phyloP scores from a whole-genome alignment of 192 early-diverging fungal species.

The Chytriomyces sp. region DNA sequence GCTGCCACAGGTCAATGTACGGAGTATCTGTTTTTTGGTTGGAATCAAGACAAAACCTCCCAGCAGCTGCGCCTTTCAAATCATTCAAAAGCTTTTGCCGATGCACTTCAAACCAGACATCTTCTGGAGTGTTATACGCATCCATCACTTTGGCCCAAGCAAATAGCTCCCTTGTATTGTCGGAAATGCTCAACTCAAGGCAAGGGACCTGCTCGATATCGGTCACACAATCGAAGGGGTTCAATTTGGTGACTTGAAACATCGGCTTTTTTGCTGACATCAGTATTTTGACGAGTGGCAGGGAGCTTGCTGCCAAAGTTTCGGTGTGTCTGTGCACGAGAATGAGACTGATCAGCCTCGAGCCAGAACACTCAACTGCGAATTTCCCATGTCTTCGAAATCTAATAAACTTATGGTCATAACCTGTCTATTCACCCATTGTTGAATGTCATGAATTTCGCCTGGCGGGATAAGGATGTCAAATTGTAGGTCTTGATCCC shows the following conservation, averaged over 20 bases:
- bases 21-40: neutral
- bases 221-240: constrained; percentile 17
- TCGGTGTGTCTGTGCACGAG: constrained; percentile 29
- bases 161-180: constrained; percentile 42
- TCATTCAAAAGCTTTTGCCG: constrained; percentile 27
- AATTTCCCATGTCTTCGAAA: constrained; percentile 6
- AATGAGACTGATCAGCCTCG: neutral
- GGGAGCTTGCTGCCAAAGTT: constrained; percentile 19
- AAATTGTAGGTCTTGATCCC: constrained; percentile 45
- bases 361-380: constrained; percentile 14
- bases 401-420: constrained; percentile 42
- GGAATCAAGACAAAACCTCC: too few relatives aligned
- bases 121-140: constrained; percentile 32
- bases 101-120: constrained; percentile 40
- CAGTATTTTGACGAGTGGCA: constrained; percentile 44
- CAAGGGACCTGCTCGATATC: neutral
- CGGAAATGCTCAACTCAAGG: constrained; percentile 39
- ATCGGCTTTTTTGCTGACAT: constrained; percentile 39
- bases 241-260: constrained; percentile 30
- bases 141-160: constrained; percentile 49
- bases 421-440: constrained; percentile 44
- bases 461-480: constrained; percentile 46
- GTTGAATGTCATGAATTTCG: constrained; percentile 44
- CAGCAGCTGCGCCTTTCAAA: too few relatives aligned
- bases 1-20: constrained; percentile 7